Evolutionary conservation across 495 filamentous ascomycete species (phyloP).

Genomic region (Friedmanniomyces simplex): DNA sequence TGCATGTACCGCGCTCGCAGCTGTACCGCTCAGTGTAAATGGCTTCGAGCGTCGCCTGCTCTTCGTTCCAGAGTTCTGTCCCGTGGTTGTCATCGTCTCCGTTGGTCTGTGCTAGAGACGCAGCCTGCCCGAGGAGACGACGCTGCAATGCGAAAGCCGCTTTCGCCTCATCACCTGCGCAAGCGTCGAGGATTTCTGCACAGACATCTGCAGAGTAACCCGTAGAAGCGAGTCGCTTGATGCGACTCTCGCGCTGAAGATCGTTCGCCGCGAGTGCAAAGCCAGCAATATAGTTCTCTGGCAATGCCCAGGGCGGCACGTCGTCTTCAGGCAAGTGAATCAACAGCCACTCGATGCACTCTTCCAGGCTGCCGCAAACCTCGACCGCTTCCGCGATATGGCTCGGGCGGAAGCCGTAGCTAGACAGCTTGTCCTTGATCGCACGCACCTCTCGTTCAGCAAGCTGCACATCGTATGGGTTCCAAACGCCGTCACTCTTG

Average conservation of each 20-base stretch:
- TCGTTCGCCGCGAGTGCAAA: conserved; percentile 73
- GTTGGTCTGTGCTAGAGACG: conserved; percentile 20
- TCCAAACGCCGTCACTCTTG: conserved; percentile 72
- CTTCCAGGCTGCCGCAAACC: conserved; percentile 85
- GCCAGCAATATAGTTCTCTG: conserved; percentile 80
- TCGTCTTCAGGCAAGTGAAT: conserved; percentile 97
- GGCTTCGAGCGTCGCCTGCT: conserved; percentile 65
- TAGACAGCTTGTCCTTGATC: conserved; percentile 63
- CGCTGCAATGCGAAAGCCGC: conserved; percentile 71
- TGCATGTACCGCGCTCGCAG: conserved; percentile 42
- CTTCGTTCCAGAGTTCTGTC: conserved; percentile 65
- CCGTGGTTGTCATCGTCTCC: conserved; percentile 19
- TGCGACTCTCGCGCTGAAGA: conserved; percentile 61
- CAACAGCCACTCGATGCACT: conserved; percentile 83
- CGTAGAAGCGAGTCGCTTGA: conserved; percentile 69
- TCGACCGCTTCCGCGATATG: conserved; percentile 82
- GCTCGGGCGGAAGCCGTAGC: conserved; percentile 70
- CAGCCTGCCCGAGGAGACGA: conserved; percentile 39
- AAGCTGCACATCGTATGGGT: conserved; percentile 61
- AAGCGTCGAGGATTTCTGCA: conserved; percentile 56
- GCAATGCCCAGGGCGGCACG: conserved; percentile 76
- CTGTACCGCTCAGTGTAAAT: conserved; percentile 63
- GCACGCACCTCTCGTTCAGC: conserved; percentile 41
- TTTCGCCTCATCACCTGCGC: conserved; percentile 59
- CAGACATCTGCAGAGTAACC: conserved; percentile 83